phyloP scores from a whole-genome alignment of 805 yeast genomes.

The Ogataea paraovalis region DNA sequence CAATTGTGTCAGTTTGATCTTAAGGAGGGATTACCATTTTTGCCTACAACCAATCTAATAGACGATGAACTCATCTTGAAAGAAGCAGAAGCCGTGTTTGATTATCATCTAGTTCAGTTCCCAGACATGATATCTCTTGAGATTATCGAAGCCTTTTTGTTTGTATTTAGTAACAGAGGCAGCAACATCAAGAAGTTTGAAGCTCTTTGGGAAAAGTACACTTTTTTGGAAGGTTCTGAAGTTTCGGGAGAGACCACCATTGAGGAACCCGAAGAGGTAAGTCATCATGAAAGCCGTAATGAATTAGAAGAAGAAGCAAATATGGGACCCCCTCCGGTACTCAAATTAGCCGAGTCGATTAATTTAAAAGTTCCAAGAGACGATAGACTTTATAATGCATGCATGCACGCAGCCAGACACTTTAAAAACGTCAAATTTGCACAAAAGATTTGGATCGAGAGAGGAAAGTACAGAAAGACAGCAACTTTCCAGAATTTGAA shows the following conservation, averaged over 20 bases:
- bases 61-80: slow-evolving; percentile 45
- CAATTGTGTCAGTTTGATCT: slow-evolving; percentile 29
- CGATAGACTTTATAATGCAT: slow-evolving; percentile 53
- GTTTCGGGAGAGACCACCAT: slow-evolving; percentile 15
- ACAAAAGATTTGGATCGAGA: slow-evolving; percentile 66
- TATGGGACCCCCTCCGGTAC: slow-evolving; percentile 12
- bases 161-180: slow-evolving; percentile 38
- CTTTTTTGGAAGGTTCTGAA: slow-evolving; percentile 31
- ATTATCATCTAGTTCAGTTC: slow-evolving; percentile 40
- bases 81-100: slow-evolving; percentile 79
- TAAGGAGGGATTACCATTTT: slow-evolving; percentile 66
- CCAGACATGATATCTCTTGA: slow-evolving; percentile 42
- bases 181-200: slow-evolving; percentile 33
- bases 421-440: slow-evolving; percentile 56
- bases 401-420: slow-evolving; percentile 61
- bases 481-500: slow-evolving; percentile 40
- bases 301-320: slow-evolving; percentile 5
- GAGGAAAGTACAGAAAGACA: slow-evolving; percentile 69
- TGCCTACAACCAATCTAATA: slow-evolving; percentile 39
- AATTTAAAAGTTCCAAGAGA: slow-evolving; percentile 35
- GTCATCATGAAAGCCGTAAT: slow-evolving; percentile 4
- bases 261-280: slow-evolving; percentile 18
- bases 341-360: slow-evolving; percentile 4
- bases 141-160: slow-evolving; percentile 48
- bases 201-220: slow-evolving; percentile 32